These are phyloP conservation scores for Pugionium dolabratum DNA, from an alignment of 345 rosid species.

Conservation along the genomic window DNA sequence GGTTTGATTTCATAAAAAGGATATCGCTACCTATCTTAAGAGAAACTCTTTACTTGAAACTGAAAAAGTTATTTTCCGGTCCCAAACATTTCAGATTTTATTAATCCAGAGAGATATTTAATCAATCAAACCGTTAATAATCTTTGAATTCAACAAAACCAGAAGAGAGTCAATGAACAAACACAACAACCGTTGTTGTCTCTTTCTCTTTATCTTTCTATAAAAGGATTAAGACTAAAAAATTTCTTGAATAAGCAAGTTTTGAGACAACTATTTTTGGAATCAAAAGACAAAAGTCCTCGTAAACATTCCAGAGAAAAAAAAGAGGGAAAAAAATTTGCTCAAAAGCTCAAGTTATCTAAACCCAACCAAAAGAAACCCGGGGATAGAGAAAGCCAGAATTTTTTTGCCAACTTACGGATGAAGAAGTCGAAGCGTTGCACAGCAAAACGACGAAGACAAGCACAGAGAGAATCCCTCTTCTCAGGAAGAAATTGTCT, in stretches of 20 bases:
- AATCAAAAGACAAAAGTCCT: not conserved
- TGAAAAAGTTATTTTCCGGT: not conserved
- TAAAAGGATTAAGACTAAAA: constrained; percentile 17
- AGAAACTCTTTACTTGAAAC: constrained; percentile 25
- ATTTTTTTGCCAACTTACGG: constrained; percentile 29
- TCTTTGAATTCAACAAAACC: constrained; percentile 17
- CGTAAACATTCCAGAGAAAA: constrained; percentile 11
- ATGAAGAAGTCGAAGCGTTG: constrained; percentile 49
- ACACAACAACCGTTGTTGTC: constrained; percentile 22
- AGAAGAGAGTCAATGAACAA: constrained; percentile 23
- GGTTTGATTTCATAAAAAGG: not conserved
- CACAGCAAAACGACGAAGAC: constrained; percentile 51
- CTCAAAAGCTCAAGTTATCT: not conserved
- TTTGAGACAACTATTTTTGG: constrained; percentile 17
- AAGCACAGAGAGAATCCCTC: constrained; percentile 44
- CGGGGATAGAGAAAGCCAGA: constrained; percentile 1
- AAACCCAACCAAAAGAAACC: constrained; percentile 10
- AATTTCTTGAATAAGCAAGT: constrained; percentile 19
- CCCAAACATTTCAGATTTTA: constrained; percentile 22
- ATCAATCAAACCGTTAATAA: not conserved
- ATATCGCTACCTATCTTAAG: not conserved
- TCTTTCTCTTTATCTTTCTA: constrained; percentile 25
- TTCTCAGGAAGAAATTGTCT: constrained; percentile 24
- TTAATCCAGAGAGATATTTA: not conserved
- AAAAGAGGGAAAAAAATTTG: not conserved